Conservation (phyloP, 2,329 filamentous ascomycete genomes). For the Pyricularia sp. region DNA sequence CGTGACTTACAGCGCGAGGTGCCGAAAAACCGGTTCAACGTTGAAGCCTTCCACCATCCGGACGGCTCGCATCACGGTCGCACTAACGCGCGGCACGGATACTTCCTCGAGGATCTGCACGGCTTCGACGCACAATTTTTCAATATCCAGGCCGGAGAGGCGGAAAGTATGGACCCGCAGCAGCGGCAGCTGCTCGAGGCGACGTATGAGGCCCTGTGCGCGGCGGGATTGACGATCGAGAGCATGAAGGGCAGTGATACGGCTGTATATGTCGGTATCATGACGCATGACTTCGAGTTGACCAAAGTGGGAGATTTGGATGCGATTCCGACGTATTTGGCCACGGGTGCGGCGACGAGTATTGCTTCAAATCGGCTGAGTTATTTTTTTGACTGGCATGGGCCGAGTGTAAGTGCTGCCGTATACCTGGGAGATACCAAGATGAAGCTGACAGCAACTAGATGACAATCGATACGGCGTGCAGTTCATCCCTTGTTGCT, state of each 20-base stretch:
- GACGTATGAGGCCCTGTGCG: slow-evolving; percentile 26
- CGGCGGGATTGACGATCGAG: slow-evolving; percentile 21
- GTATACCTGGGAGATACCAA: too few species aligned
- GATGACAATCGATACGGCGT: slow-evolving; percentile 3
- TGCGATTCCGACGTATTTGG: slow-evolving; percentile 25
- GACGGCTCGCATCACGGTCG: slow-evolving; percentile 22
- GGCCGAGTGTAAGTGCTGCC: slow-evolving; percentile 12
- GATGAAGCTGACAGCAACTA: too few species aligned
- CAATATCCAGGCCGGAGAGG: slow-evolving; percentile 26
- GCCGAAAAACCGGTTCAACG: slow-evolving; percentile 18
- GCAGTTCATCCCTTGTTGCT: not conserved
- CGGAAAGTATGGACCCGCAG: slow-evolving; percentile 14
- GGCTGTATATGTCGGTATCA: slow-evolving; percentile 26
- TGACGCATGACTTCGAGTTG: slow-evolving; percentile 15
- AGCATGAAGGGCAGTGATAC: slow-evolving; percentile 22
- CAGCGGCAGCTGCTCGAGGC: slow-evolving; percentile 22
- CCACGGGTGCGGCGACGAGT: slow-evolving; percentile 28
- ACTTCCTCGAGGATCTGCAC: slow-evolving; percentile 20
- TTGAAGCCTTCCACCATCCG: slow-evolving; percentile 19
- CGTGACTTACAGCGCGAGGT: not conserved
- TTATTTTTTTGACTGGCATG: slow-evolving; percentile 30
- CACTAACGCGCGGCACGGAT: slow-evolving; percentile 20
- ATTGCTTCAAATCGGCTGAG: slow-evolving; percentile 31
- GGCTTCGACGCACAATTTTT: slow-evolving; percentile 27
- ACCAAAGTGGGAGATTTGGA: slow-evolving; percentile 11